Base-by-base conservation (phyloP, 306 rosid genomes). In the Fragaria vesca region DNA sequence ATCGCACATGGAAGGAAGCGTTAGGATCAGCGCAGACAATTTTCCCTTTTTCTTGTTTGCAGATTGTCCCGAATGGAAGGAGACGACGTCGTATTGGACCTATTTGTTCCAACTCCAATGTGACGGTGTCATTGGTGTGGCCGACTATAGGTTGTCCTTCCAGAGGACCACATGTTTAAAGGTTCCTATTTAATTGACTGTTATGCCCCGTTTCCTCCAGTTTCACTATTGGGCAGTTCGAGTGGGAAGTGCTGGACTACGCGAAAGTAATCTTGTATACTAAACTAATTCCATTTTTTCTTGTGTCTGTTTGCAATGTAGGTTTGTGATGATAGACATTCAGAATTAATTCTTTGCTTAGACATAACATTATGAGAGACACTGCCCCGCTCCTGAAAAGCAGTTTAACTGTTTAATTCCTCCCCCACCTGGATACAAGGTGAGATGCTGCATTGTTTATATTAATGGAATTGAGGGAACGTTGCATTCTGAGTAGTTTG, bases 331-430 rank as follows among this genome's bases (percentile, higher is more conserved):
- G 97, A 90, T 79, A 89, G 99, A 24, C 91, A 93, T 87, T 90
- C 96, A 6, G 99, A 93, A 85, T 66, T 93, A 75, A 96, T 96
- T 87, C 99, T 97, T 12, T 96, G 99, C 88, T 83, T 96, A 72
- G 99, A 96, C 87, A 90, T 94, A 96, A 84, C 99, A 96, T 76
- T 96, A 96, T 66, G 99, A 96, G 79, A 89, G 99, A 78, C 97
- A 96, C 73, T 96, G 99, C 76, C 97, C 97, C 30, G 92, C 89
- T 47, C 88, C 91, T 20, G 99, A 93, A 83, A 89, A 97, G 85
- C 97, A 92, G 66, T 96, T 74, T 83, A 96, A 96, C 73, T 96
- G 97, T 83, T 88, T 96, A 84, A 93, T 96, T 85, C 99, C 99
- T 78, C 99, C 99, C 78, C 99, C 99, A 47, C 24, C 86, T 12